Base-by-base conservation (phyloP, 2,329 filamentous ascomycete genomes). In the Stemphylium vesicarium region DNA sequence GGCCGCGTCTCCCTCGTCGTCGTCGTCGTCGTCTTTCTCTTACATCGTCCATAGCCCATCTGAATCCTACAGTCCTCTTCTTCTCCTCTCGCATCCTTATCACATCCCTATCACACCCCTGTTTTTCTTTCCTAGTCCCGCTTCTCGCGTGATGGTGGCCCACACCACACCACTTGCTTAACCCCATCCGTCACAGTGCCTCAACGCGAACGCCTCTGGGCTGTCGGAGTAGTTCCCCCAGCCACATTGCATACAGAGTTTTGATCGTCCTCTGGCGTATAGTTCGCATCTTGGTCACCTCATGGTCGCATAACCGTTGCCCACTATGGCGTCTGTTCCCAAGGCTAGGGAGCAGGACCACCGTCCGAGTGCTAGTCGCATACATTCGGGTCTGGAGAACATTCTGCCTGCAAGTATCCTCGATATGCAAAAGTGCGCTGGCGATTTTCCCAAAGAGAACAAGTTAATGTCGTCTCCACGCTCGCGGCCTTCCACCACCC, bases 301-400 rank as follows among this genome's bases (percentile, higher is more conserved):
- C 58, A 64, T 65, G 57, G 38, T 54, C 56, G 45, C 48, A 56
- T 53, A 53, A 53, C 52, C 37, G 41, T 43, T 32, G 40, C 33
- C 52, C 57, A 54, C 49, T 24, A 70, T 70, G 66, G 59, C 59
- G 45, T 50, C 56, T 46, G 62, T 59, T 22, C 45, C 49, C 24
- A 44, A 57, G 31, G 47, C 50, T 41, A 53, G 59, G 52, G 56
- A 65, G 42, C 26, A 51, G 42, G 59, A 66, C 47, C 58, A 66
- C 47, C 58, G 58, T 54, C 62, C 63, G 61, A 45, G 46, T 40
- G 57, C 56, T 33, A 55, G 50, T 29, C 67, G 65, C 45, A 53
- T 52, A 36, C 63, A 61, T 32, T 56, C 65, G 37, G 64, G 60
- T n/a, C 59, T 70, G 55, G 70, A 74, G 29, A 68, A 69, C 54